Evolutionary conservation across 2,329 filamentous ascomycete species (phyloP), one percentile per base, ranked within the genome.

Genomic region (Mollisiaceae sp.): DNA sequence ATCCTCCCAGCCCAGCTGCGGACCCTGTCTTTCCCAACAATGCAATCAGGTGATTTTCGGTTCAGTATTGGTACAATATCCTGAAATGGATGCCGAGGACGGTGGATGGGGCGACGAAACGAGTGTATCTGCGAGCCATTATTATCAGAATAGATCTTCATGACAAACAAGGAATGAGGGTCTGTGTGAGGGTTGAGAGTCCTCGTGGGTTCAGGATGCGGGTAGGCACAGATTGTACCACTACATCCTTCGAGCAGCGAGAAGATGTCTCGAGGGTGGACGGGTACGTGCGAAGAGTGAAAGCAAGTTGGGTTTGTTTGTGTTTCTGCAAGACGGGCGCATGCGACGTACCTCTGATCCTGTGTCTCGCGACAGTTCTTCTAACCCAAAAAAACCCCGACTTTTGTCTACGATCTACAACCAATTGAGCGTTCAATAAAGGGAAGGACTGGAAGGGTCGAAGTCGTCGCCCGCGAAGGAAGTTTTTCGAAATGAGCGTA

Each of bases 1-100:
- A 58, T 59, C 60, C 60, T 70, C 69, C 67, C 69, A 73, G 72
- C 59, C 69, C 71, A 70, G 70, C 67, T 71, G 66, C 47, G 67
- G 60, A 64, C 59, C 59, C 63, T 24, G 39, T 60, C 36, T 15
- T 43, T 50, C 60, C 57, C 60, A 64, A 59, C 20, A 52, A 59
- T 47, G 45, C 55, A 50, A 55, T 69, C 61, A 52, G 59, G 59
- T 65, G 59, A 36, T 64, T 65, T 60, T 45, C 38, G 24, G 6
- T 39, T 56, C 41, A 27, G 45, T 47, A 43, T 66, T 55, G 56
- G 61, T 60, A 62, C 52, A 50, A 58, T 65, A 62, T 59, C 65
- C 61, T 55, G 59, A 68, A 65, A 60, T 62, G 64, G 63, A 63
- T 41, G 59, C 55, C 43, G 63, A 27, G 65, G 57, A 54, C 27